A percentile compares a stretch with the other conserved stretches of the same genome.
phyloP scores from a whole-genome alignment of 106 monocot genomes.

The Narthecium ossifragum region DNA sequence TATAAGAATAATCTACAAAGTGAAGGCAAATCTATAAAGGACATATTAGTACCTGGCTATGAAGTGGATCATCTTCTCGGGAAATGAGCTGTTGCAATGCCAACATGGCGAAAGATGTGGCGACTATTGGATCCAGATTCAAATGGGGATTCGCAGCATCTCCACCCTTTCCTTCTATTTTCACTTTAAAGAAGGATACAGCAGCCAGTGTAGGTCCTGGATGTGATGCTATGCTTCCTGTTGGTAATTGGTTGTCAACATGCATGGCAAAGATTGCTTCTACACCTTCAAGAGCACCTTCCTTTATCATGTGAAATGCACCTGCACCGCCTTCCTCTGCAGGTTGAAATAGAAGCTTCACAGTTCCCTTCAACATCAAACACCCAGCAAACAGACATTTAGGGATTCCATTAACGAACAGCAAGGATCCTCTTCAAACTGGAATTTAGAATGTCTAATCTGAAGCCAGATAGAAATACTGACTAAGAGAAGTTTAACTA shows the following conservation, averaged over 20 bases:
- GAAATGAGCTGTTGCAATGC: conserved; percentile 71
- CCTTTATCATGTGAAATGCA: conserved; percentile 76
- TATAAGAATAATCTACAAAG: background rate
- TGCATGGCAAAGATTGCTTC: conserved; percentile 77
- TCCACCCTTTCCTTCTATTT: conserved; percentile 56
- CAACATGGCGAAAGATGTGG: conserved; percentile 62
- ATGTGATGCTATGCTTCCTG: conserved; percentile 49
- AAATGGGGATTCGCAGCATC: conserved; percentile 44
- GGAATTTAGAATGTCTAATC: no score
- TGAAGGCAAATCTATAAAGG: background rate
- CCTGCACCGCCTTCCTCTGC: conserved; percentile 91
- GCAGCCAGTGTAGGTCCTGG: conserved; percentile 68
- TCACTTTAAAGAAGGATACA: conserved; percentile 52
- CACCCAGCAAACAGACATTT: no score
- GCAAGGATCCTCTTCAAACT: no score
- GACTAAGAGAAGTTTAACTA: no score
- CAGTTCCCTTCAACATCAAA: conserved; percentile 54
- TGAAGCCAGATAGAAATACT: no score
- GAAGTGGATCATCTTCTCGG: conserved; percentile 60
- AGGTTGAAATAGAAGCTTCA: conserved; percentile 80
- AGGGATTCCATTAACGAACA: no score
- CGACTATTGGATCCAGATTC: conserved; percentile 57
- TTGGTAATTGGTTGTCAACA: conserved; percentile 34
- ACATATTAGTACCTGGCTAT: conserved; percentile 40
- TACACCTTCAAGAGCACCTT: conserved; percentile 65